Base-by-base conservation (phyloP, 2,329 filamentous ascomycete genomes). In the Colletotrichum cordylinicola region DNA sequence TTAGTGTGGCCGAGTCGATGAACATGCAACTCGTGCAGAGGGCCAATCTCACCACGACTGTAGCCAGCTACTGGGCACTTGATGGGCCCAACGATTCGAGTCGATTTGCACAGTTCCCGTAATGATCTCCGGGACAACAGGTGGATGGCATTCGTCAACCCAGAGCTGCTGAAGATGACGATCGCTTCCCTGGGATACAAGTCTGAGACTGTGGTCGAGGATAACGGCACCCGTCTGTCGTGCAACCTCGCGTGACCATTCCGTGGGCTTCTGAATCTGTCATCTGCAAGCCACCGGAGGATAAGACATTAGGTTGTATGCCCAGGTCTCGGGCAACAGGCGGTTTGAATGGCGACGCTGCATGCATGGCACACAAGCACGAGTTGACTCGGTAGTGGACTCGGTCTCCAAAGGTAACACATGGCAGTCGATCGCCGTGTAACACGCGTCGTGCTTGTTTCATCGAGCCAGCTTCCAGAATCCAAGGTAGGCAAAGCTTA, bases 401-500 rank as follows among this genome's bases (percentile, higher is more conserved):
- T 68, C 31, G 33, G 21, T 15, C 56, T 52, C 29, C n/a, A 31
- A n/a, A 43, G 15, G 73, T 73, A 68, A 31, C 43, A 75, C 70
- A 58, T 33, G 64, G 15, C 35, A 21, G 33, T 16, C 56, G 35
- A 73, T 73, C 70, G 55, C 24, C 29, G 64, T 75, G 64, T 48
- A 27, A 64, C 70, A n/a, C 52, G 10, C 13, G 43, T 18, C 13
- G 27, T 56, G 27, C 12, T 24, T 64, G 73, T 75, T 73, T 68
- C 73, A 73, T 65, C 64, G 12, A 79, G 79, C 31, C 64, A 78
- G 79, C 66, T 77, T 78, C 75, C 78, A 78, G 76, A 78, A 75
- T 82, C 84, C 85, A 79, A 84, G 82, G 82, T 82, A 79, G 84
- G 84, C 79, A 86, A 83, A 81, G 79, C 74, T 84, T 84, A 83